A percentile compares a stretch with the other conserved stretches of the same genome.
These are phyloP conservation scores for Gliomastix tumulicola DNA, from an alignment of 2,329 filamentous ascomycete genomes.

Conservation along the genomic window DNA sequence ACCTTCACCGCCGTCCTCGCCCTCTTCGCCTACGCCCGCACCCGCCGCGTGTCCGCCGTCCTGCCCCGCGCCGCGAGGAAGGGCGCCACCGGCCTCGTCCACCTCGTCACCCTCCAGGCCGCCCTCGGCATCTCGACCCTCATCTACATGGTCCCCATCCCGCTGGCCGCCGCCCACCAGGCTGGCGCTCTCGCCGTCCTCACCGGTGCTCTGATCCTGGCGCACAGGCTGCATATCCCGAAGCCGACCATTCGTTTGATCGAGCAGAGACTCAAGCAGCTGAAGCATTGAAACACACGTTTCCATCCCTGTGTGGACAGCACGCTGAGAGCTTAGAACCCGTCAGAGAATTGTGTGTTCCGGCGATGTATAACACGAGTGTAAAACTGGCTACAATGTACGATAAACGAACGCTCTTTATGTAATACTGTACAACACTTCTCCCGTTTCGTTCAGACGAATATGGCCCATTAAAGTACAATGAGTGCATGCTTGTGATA, in stretches of 20 bases:
- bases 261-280: slow-evolving; percentile 37
- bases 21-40: slow-evolving; percentile 74
- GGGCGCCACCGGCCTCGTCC: slow-evolving; percentile 72
- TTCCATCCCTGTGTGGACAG: too few relatives aligned
- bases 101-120: slow-evolving; percentile 76
- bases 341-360: too few relatives aligned
- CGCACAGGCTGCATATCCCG: slow-evolving; percentile 70
- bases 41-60: slow-evolving; percentile 46
- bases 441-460: too few relatives aligned
- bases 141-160: slow-evolving; percentile 87
- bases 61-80: slow-evolving; percentile 59
- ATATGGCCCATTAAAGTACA: too few relatives aligned
- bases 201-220: slow-evolving; percentile 73
- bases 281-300: slow-evolving; percentile 1
- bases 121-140: slow-evolving; percentile 83
- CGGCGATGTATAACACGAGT: too few relatives aligned
- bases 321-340: too few relatives aligned
- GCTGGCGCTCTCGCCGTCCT: slow-evolving; percentile 81
- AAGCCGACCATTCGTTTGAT: slow-evolving; percentile 56
- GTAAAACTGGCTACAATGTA: too few relatives aligned
- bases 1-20: slow-evolving; percentile 77
- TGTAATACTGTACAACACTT: too few relatives aligned
- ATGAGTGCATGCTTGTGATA: too few relatives aligned
- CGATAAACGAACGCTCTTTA: too few relatives aligned
- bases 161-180: slow-evolving; percentile 85